Base-by-base conservation (phyloP, 1,139 yeast genomes). In the Diutina neorugosa region DNA sequence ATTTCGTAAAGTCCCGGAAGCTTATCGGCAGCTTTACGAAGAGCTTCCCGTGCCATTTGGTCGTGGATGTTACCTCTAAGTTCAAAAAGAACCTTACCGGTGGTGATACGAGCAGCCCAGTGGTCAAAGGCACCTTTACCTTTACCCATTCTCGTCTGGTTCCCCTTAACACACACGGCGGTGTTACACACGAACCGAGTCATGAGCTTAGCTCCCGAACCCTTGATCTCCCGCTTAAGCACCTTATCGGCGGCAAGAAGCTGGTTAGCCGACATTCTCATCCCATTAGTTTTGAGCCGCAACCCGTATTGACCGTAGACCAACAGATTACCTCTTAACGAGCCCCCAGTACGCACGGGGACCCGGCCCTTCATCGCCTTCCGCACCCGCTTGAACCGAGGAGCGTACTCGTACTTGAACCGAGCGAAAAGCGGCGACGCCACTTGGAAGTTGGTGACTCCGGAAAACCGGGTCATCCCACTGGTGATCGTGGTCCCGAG, bases 71-170 rank as follows among this genome's bases (percentile, higher is more conserved):
- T 72, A n/a, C 84, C 86, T 58, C 73, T 77, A 63, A 91, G 82
- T 69, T 93, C 99, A 65, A 91, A 90, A 41, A 90, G 74, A 52
- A 93, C 83, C 64, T 90, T 90, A 3, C 99, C 99, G 0, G 97
- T 90, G 51, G 98, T 96, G 19, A 93, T 93, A 63, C 99, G 81
- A 48, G 84, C 87, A 59, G 96, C 96, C 98, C 98, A 94, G 73
- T 89, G 95, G 62, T 90, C 96, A 65, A 93, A 91, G 0, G 94
- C 84, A 69, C 99, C 99, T 70, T 93, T 93, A 74, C 99, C 99
- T 70, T 94, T 93, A 75, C 99, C 99, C 99, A 93, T 93, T 83
- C 99, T 93, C 19, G 97, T 89, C 67, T 93, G 97, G 68, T 94
- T 93, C 73, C 99, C 99, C 72, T 93, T 93, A 55, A 88, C 82